These are phyloP conservation scores for Ramaria sp. DNA, from an alignment of 768 basidiomycete genomes.

Conservation along the genomic window DNA sequence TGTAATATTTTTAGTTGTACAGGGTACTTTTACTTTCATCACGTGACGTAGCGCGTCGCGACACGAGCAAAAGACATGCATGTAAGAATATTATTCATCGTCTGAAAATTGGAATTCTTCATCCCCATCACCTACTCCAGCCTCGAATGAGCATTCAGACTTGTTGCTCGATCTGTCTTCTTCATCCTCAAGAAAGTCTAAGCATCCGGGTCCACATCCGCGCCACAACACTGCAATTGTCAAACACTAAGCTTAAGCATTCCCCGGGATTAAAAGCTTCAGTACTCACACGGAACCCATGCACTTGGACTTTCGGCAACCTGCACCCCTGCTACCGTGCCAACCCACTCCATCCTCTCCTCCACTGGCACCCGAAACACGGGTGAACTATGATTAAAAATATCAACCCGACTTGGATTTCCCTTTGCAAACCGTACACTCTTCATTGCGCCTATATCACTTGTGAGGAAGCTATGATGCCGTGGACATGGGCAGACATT, in stretches of 20 bases:
- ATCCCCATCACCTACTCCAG: neutral
- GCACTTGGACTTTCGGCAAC: conserved; percentile 29
- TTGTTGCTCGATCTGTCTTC: neutral
- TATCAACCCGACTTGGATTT: neutral
- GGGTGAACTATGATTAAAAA: conserved; percentile 22
- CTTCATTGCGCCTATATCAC: neutral
- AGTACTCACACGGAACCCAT: conserved; percentile 3
- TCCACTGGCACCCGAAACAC: conserved; percentile 50
- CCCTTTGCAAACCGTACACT: neutral
- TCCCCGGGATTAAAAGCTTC: neutral
- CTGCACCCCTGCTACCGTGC: conserved; percentile 36
- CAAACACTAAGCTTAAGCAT: neutral
- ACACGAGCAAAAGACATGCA: neutral
- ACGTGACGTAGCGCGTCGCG: neutral
- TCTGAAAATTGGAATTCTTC: conserved; percentile 7
- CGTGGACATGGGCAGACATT: conserved; percentile 9
- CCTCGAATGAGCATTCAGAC: neutral
- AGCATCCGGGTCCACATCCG: conserved; percentile 53
- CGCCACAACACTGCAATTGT: conserved; percentile 40
- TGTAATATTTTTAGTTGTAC: neutral
- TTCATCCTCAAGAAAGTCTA: conserved; percentile 38
- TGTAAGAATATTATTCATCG: neutral
- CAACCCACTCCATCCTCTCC: conserved; percentile 59
- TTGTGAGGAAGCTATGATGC: neutral
- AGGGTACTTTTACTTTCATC: neutral